phyloP scores from a whole-genome alignment of 2,329 filamentous ascomycete species.

The Aspergillus ustus region DNA sequence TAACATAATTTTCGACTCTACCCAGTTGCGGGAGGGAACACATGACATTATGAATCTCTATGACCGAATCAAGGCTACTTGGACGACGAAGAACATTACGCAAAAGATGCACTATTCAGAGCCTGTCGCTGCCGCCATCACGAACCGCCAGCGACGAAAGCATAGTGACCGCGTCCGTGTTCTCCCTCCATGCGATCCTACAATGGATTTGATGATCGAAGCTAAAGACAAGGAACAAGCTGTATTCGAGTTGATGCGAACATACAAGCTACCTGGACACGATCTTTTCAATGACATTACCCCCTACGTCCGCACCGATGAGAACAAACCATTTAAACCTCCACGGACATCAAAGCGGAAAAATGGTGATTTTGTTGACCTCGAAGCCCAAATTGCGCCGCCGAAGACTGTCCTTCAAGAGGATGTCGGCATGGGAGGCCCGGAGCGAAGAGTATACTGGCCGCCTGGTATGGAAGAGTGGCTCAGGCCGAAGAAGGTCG shows the following conservation, averaged over 20 bases:
- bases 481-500: conserved; percentile 75
- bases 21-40: conserved; percentile 78
- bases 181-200: conserved; percentile 77
- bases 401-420: conserved; percentile 61
- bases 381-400: conserved; percentile 50
- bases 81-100: conserved; percentile 80
- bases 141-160: conserved; percentile 77
- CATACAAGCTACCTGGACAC: conserved; percentile 80
- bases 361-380: conserved; percentile 41
- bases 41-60: conserved; percentile 77
- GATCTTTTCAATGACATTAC: conserved; percentile 76
- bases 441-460: conserved; percentile 84
- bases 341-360: conserved; percentile 53
- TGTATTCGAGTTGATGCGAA: conserved; percentile 91
- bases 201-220: conserved; percentile 98
- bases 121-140: conserved; percentile 74
- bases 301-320: conserved; percentile 76
- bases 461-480: conserved; percentile 88
- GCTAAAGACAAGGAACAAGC: conserved; percentile 98
- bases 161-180: conserved; percentile 79
- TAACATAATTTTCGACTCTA: conserved; percentile 84
- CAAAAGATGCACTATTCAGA: conserved; percentile 99
- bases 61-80: conserved; percentile 79
- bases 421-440: conserved; percentile 85
- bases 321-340: conserved; percentile 65